These are phyloP conservation scores for Boletus hoseneyae DNA, from an alignment of 1,284 basidiomycete species.

Conservation along the genomic window DNA sequence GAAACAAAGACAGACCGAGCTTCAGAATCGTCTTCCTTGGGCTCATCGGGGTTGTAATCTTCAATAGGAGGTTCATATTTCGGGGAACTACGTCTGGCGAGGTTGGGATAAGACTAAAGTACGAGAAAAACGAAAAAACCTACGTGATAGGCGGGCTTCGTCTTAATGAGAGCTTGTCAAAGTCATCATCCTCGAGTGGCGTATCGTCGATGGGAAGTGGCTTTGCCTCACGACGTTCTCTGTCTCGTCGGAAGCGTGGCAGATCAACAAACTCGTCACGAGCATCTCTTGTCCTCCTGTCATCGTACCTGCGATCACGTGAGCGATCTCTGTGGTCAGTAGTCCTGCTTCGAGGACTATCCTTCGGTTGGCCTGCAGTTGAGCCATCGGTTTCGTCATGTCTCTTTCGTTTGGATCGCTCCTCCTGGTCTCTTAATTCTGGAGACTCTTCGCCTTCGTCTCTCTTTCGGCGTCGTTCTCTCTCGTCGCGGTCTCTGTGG, in stretches of 20 bases:
- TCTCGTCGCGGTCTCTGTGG: constrained; percentile 46
- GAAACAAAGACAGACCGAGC: constrained; percentile 97
- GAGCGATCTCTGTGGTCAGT: constrained; percentile 52
- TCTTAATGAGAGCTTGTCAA: constrained; percentile 30
- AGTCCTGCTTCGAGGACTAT: constrained; percentile 52
- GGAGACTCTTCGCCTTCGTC: constrained; percentile 49
- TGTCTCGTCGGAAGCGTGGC: constrained; percentile 39
- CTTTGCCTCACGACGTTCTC: constrained; percentile 35
- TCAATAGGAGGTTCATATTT: constrained; percentile 65
- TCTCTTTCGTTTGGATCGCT: constrained; percentile 55
- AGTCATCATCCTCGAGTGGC: constrained; percentile 33
- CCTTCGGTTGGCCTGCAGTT: constrained; percentile 33
- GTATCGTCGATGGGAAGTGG: constrained; percentile 28
- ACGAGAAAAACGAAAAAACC: constrained; percentile 28
- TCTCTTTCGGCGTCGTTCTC: constrained; percentile 57
- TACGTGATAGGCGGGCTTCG: constrained; percentile 41
- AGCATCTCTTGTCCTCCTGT: constrained; percentile 46
- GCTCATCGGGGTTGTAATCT: constrained; percentile 68
- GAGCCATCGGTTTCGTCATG: constrained; percentile 46
- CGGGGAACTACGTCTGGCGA: constrained; percentile 62
- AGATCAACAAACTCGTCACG: constrained; percentile 61
- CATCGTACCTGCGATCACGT: constrained; percentile 53
- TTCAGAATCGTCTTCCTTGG: constrained; percentile 88
- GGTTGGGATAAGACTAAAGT: constrained; percentile 12
- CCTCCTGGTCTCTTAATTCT: constrained; percentile 44